Base-by-base conservation (phyloP, 169 alveolate genomes). In the Toxoplasma gondii region DNA sequence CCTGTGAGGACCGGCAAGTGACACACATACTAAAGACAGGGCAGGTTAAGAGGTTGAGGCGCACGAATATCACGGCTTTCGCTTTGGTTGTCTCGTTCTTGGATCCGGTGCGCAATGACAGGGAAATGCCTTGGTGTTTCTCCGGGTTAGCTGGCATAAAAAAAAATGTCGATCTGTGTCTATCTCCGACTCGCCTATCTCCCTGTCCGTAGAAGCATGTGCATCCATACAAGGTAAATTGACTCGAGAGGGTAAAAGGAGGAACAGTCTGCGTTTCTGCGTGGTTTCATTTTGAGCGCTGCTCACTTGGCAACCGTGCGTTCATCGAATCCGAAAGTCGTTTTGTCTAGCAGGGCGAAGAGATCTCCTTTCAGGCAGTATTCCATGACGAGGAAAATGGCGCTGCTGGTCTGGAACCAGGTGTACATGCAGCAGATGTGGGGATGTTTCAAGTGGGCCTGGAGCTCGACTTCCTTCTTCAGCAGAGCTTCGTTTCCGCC, bases 381-480 rank as follows among this genome's bases (percentile, higher is more conserved):
- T 88, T 97, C 98, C 96, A 97, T 97, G 69, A 97, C 98, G 88
- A 97, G 96, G 95, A 95, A 97, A 19, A 97, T 97, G 94, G 96
- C 96, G 45, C 97, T 96, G 87, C 93, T 83, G 70, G 98, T 97
- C 88, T 97, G 95, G 87, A 97, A 97, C 98, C 98, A 97, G 58
- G 98, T 97, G 87, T 93, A 97, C 94, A 97, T 94, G 95, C 90
- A 96, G 94, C 98, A 97, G 88, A 98, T 98, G 92, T 98, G 97
- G 9, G 98, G 98, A 88, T 98, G 99, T 58, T 97, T 93, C 90
- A 98, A 96, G 93, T 98, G 99, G 83, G 98, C 97, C 92, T 98
- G 99, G 24, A 98, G 91, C 96, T 98, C 99, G 29, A 98, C 98
- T 94, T 98, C 99, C 64, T 98, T 96, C 93, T 97, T 96, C 74